Conservation (phyloP, 2,329 filamentous ascomycete species). For the Cryphonectria parasitica region DNA sequence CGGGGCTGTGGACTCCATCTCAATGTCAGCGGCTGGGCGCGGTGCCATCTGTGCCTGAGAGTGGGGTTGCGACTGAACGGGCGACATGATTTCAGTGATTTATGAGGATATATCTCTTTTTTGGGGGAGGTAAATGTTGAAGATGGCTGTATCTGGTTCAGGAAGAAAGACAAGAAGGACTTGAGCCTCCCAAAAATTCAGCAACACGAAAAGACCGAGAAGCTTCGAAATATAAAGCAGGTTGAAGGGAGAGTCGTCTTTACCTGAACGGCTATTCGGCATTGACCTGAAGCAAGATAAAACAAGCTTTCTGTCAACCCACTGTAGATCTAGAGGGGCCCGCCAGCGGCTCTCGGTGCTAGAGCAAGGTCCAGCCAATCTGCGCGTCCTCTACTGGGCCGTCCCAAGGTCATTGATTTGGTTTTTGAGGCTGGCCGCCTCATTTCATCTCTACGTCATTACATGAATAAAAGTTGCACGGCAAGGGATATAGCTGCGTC, state of each 20-base stretch:
- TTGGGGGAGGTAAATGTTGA: neutral
- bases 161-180: neutral
- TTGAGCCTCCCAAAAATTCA: too few species aligned
- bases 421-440: neutral
- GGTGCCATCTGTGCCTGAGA: slow-evolving; percentile 10
- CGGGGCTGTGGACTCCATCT: neutral
- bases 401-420: neutral
- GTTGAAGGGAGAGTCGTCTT: neutral
- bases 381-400: neutral
- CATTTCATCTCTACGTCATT: neutral
- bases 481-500: too few species aligned
- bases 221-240: neutral
- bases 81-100: neutral
- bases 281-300: neutral
- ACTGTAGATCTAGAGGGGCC: neutral
- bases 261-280: neutral
- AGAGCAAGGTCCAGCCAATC: neutral
- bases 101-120: neutral
- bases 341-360: neutral
- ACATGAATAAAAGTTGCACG: neutral
- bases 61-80: slow-evolving; percentile 8
- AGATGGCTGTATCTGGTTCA: too few species aligned
- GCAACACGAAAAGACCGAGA: neutral
- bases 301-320: slow-evolving; percentile 17
- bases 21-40: neutral